phyloP scores from a whole-genome alignment of 1,284 basidiomycete species.

The Heliocybe sulcata region DNA sequence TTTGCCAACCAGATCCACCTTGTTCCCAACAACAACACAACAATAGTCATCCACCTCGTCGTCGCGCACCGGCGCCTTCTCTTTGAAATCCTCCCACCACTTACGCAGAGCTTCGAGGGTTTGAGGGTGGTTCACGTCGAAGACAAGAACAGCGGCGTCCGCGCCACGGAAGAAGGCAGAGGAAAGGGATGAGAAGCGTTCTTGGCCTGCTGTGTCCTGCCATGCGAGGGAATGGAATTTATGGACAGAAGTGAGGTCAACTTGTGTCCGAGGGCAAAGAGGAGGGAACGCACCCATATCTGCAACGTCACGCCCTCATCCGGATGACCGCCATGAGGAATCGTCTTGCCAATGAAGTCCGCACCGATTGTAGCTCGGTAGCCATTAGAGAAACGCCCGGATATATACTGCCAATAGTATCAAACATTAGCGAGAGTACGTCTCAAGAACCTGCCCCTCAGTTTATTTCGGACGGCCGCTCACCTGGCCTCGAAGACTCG shows the following conservation, averaged over 20 bases:
- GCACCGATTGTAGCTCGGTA: constrained; percentile 81
- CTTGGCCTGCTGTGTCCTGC: constrained; percentile 76
- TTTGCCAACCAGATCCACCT: constrained; percentile 47
- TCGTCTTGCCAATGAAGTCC: constrained; percentile 71
- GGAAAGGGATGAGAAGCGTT: constrained; percentile 75
- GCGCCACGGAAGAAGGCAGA: constrained; percentile 78
- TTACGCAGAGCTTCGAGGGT: constrained; percentile 52
- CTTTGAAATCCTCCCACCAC: constrained; percentile 74
- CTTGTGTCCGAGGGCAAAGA: constrained; percentile 4
- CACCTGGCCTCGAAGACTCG: constrained; percentile 65
- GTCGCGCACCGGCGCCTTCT: constrained; percentile 55
- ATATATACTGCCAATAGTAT: constrained; percentile 66
- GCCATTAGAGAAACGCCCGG: constrained; percentile 62
- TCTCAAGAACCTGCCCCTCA: background rate
- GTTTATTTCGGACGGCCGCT: background rate
- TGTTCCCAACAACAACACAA: constrained; percentile 75
- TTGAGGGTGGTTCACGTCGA: constrained; percentile 61
- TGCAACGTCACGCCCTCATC: constrained; percentile 58
- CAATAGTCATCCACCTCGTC: constrained; percentile 60
- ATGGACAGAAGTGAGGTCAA: no score
- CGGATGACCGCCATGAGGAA: constrained; percentile 49
- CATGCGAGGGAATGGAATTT: background rate
- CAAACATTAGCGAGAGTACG: constrained; percentile 1
- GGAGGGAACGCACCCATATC: constrained; percentile 61
- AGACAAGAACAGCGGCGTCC: constrained; percentile 76